Evolutionary conservation across 768 basidiomycete genomes (phyloP).

Genomic region (Rossbeevera mucosa): DNA sequence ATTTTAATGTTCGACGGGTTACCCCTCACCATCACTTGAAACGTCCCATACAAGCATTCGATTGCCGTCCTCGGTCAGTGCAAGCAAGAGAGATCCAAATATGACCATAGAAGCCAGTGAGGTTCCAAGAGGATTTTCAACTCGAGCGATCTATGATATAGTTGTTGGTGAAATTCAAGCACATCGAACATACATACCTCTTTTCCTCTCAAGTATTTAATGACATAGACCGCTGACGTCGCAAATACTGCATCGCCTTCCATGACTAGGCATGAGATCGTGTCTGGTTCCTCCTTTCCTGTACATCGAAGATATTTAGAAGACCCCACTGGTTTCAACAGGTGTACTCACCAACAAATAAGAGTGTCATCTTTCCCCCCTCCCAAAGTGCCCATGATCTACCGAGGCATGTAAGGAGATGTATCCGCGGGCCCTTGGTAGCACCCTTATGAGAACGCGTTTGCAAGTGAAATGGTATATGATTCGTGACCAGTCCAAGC

Average conservation of each 20-base stretch:
- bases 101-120: constrained; percentile 61
- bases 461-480: constrained; percentile 85
- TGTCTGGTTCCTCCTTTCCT: constrained; percentile 80
- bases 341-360: constrained; percentile 79
- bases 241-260: constrained; percentile 87
- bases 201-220: constrained; percentile 86
- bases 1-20: not conserved
- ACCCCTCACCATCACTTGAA: constrained; percentile 50
- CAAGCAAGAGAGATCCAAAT: constrained; percentile 78
- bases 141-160: constrained; percentile 41
- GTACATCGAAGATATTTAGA: constrained; percentile 2
- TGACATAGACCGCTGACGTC: constrained; percentile 58
- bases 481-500: constrained; percentile 89
- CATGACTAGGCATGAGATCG: constrained; percentile 73
- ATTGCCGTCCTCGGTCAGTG: constrained; percentile 72
- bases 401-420: constrained; percentile 84
- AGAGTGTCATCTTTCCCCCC: constrained; percentile 83
- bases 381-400: constrained; percentile 95
- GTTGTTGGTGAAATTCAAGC: constrained; percentile 4
- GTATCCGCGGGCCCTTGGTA: constrained; percentile 75
- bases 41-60: constrained; percentile 77
- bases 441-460: constrained; percentile 81
- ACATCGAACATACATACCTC: constrained; percentile 46
- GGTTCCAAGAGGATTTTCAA: constrained; percentile 62
- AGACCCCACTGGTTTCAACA: not conserved